Percentiles rank a stretch among this genome's conserved stretches.
Conservation (phyloP, 768 basidiomycete species). For the Leucosporidium scottii region DNA sequence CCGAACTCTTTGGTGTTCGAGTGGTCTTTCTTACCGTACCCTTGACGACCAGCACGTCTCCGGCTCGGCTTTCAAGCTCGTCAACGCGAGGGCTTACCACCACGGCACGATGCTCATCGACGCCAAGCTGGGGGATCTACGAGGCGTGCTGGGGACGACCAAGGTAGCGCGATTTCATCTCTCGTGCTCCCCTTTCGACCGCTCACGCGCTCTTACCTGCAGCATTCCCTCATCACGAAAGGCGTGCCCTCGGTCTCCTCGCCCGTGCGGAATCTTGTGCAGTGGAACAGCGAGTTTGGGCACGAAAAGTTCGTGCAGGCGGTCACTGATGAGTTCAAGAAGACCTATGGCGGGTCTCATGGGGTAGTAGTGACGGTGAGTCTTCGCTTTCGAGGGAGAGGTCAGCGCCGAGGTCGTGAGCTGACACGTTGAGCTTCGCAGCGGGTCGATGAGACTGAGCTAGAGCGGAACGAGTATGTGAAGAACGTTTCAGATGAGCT, state of each 20-base stretch:
- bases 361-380: constrained; percentile 20
- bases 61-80: constrained; percentile 95
- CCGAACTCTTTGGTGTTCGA: constrained; percentile 20
- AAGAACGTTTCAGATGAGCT: constrained; percentile 65
- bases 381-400: not conserved
- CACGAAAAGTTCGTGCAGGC: constrained; percentile 67
- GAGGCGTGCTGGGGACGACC: constrained; percentile 59
- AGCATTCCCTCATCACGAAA: constrained; percentile 75
- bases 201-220: not conserved
- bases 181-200: not conserved
- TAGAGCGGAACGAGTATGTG: constrained; percentile 55
- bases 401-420: not conserved
- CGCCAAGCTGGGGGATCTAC: constrained; percentile 63
- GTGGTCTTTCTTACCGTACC: too few species aligned
- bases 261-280: constrained; percentile 74
- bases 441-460: constrained; percentile 49
- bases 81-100: constrained; percentile 82
- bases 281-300: constrained; percentile 49
- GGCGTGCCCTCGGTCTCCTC: constrained; percentile 88
- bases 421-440: constrained; percentile 17
- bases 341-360: constrained; percentile 47
- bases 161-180: constrained; percentile 50
- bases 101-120: constrained; percentile 98
- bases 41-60: constrained; percentile 60
- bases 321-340: constrained; percentile 60